Evolutionary conservation across 1,284 basidiomycete genomes (phyloP), one percentile per base, ranked within the genome.

Genomic region (Trichosporon ovoides): DNA sequence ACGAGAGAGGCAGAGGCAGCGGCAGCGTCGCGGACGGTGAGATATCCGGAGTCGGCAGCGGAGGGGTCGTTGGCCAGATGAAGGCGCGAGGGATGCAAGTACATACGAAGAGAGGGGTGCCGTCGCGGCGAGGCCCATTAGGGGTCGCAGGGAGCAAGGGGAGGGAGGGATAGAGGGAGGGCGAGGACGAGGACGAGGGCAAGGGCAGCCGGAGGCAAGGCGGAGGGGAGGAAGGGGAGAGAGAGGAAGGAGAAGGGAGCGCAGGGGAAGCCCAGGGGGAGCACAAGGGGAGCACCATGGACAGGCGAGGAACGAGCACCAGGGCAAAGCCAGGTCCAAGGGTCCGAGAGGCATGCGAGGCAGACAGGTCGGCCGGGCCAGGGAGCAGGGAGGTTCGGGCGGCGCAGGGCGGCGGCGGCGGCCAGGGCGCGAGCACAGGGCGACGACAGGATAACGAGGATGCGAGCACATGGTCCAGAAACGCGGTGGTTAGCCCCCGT

Each of bases 251-350:
- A 14, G 12, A 14, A 48, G 43, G 43, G 14, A n/a, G 43, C 28
- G 28, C 28, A 48, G 24, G 43, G n/a, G 24, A 3, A 19, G 5
- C 11, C 16, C 22, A 24, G 24, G 40, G 20, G 40, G 40, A 9
- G 22, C 40, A 28, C 28, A 20, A 48, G 10, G 43, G 24, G n/a
- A n/a, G n/a, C n/a, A n/a, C n/a, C n/a, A n/a, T n/a, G n/a, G n/a
- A n/a, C 22, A 22, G 10, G 22, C 43, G 28, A 43, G 43, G 43
- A 48, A 28, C 43, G 22, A 48, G n/a, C 22, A 24, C 24, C 24
- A 31, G 43, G 43, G 43, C 43, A 48, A n/a, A n/a, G 16, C 28
- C 43, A 48, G 43, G 43, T 48, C 43, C 43, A 48, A 48, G 43
- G 43, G 43, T 48, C 19, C 24, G 28, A 48, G 40, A 48, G 16